phyloP scores from a whole-genome alignment of 2,329 filamentous ascomycete species.

The Trichophyton simii region DNA sequence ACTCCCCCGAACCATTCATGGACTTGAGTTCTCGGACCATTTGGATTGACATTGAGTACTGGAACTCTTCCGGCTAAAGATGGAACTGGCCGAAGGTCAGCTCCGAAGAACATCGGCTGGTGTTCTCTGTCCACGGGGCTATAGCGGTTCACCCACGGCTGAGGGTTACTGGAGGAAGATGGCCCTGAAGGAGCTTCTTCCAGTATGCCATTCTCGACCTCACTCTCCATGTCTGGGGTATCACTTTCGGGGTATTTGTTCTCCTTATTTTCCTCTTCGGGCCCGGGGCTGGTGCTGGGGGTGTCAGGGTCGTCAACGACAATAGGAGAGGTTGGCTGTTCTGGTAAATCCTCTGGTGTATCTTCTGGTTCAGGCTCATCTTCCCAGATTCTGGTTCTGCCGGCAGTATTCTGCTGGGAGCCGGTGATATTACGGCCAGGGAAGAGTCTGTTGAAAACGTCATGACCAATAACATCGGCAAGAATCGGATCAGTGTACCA shows the following conservation, averaged over 20 bases:
- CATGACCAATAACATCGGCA: not conserved
- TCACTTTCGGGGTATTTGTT: slow-evolving; percentile 5
- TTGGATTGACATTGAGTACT: slow-evolving; percentile 1
- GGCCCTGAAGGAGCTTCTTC: not conserved
- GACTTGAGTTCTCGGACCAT: not conserved
- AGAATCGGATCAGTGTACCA: slow-evolving; percentile 4
- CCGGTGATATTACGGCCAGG: not conserved
- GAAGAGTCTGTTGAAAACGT: not conserved
- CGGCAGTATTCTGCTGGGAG: not conserved
- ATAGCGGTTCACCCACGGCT: not conserved
- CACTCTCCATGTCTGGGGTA: not conserved
- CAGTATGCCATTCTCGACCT: not conserved
- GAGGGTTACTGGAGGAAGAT: not conserved
- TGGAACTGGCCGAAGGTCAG: slow-evolving; percentile 1
- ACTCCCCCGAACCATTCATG: slow-evolving; percentile 4
- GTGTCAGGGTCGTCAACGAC: not conserved
- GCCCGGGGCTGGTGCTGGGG: not conserved
- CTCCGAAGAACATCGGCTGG: not conserved
- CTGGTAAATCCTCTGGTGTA: slow-evolving; percentile 7
- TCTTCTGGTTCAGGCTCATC: not conserved
- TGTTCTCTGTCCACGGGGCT: not conserved
- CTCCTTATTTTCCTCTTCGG: slow-evolving; percentile 9
- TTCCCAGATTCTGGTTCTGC: not conserved
- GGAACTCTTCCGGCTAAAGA: not conserved
- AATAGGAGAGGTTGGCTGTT: not conserved